phyloP scores from a whole-genome alignment of 179 eudicot genomes.

The Beta lomatogona region DNA sequence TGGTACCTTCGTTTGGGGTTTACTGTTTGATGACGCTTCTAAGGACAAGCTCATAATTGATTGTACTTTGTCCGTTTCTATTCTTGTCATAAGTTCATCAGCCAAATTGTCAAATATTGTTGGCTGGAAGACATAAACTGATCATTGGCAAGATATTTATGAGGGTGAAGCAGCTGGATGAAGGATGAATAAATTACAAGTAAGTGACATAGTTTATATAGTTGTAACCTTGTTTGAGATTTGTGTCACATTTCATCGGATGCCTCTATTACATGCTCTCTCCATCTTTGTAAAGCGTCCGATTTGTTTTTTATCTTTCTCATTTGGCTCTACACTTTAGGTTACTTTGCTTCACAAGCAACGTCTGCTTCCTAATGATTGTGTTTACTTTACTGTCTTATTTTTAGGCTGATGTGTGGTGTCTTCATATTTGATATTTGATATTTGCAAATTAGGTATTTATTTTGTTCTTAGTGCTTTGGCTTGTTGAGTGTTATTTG shows the following conservation, averaged over 20 bases:
- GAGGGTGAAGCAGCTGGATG: slow-evolving; percentile 22
- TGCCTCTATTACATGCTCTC: background rate
- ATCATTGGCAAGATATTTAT: slow-evolving; percentile 7
- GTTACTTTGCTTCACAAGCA: background rate
- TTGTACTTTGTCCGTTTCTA: background rate
- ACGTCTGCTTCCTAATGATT: slow-evolving; percentile 5
- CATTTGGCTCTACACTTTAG: background rate
- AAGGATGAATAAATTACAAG: slow-evolving; percentile 8
- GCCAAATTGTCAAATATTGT: slow-evolving; percentile 7
- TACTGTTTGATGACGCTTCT: background rate
- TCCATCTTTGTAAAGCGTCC: background rate
- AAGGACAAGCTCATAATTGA: background rate
- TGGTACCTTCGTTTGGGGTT: background rate
- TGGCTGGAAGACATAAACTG: slow-evolving; percentile 8
- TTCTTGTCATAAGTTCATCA: slow-evolving; percentile 9
- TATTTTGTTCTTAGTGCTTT: background rate
- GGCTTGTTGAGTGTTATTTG: background rate
- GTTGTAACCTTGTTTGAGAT: slow-evolving; percentile 2
- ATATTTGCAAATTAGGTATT: background rate
- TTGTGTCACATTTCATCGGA: slow-evolving; percentile 12
- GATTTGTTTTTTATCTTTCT: background rate
- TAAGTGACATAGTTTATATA: slow-evolving; percentile 13
- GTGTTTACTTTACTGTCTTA: background rate
- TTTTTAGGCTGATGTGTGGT: background rate
- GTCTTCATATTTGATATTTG: background rate